Conservation (phyloP, 805 yeast genomes). For the Nakazawaea populi region DNA sequence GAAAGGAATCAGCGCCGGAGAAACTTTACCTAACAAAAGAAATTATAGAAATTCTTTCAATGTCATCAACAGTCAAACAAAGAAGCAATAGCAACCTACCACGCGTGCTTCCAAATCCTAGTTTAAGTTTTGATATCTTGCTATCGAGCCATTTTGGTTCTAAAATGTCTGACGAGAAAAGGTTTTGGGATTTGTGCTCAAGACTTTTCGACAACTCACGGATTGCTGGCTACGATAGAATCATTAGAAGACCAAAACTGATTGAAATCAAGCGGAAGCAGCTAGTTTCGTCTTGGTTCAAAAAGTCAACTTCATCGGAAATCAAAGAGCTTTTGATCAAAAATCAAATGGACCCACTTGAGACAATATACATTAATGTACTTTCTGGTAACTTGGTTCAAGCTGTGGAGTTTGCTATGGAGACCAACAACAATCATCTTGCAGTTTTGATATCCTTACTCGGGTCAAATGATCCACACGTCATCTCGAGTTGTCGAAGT, state of each 20-base stretch:
- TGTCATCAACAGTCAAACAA: conserved; percentile 15
- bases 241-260: background rate
- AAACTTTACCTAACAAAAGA: conserved; percentile 5
- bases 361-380: conserved; percentile 42
- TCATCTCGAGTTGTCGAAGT: conserved; percentile 44
- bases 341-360: conserved; percentile 34
- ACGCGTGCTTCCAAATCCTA: conserved; percentile 21
- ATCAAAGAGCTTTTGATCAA: conserved; percentile 23
- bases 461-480: conserved; percentile 63
- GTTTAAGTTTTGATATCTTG: conserved; percentile 26
- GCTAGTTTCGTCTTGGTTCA: conserved; percentile 53
- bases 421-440: conserved; percentile 61
- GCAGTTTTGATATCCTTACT: conserved; percentile 63
- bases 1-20: background rate
- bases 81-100: conserved; percentile 32
- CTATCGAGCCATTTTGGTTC: conserved; percentile 13
- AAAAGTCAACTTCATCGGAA: conserved; percentile 31
- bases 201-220: conserved; percentile 48
- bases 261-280: conserved; percentile 30
- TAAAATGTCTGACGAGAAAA: conserved; percentile 18
- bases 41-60: conserved; percentile 20
- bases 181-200: conserved; percentile 52
- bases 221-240: background rate
- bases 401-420: conserved; percentile 59
- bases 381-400: conserved; percentile 50